Evolutionary conservation across 352 stramenopile genomes (phyloP).

Genomic region (Thalassiosira exigua): DNA sequence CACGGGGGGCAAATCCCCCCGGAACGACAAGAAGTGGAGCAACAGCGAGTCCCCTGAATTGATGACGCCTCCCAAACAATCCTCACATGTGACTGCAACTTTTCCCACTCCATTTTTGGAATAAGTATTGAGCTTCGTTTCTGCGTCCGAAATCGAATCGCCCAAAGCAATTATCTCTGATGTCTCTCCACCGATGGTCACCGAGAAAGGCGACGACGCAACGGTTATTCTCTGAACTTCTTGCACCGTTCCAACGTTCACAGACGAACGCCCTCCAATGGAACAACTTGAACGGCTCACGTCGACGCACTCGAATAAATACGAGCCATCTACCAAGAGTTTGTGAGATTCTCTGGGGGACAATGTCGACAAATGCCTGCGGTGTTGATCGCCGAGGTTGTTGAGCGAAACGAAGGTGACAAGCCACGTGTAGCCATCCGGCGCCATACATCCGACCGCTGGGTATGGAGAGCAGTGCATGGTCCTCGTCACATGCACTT

Average conservation of each 20-base stretch:
- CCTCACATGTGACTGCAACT: slow-evolving; percentile 59
- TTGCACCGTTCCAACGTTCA: slow-evolving; percentile 49
- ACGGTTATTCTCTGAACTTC: slow-evolving; percentile 59
- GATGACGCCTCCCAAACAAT: slow-evolving; percentile 63
- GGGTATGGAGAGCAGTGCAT: slow-evolving; percentile 68
- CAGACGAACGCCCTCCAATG: slow-evolving; percentile 49
- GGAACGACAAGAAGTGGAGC: slow-evolving; percentile 69
- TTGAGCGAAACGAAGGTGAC: slow-evolving; percentile 72
- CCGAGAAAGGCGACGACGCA: slow-evolving; percentile 59
- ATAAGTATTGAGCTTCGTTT: slow-evolving; percentile 55
- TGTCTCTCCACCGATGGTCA: slow-evolving; percentile 71
- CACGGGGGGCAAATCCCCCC: slow-evolving; percentile 75
- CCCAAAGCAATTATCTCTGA: slow-evolving; percentile 57
- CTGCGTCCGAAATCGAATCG: slow-evolving; percentile 37
- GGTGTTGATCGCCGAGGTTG: slow-evolving; percentile 65
- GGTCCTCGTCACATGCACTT: slow-evolving; percentile 85
- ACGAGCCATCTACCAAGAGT: slow-evolving; percentile 71
- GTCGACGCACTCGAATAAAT: slow-evolving; percentile 77
- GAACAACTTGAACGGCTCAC: slow-evolving; percentile 39
- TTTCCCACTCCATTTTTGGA: slow-evolving; percentile 60
- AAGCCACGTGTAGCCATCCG: slow-evolving; percentile 80
- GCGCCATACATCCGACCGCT: slow-evolving; percentile 62
- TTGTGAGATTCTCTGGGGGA: slow-evolving; percentile 65
- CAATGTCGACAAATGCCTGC: slow-evolving; percentile 47
- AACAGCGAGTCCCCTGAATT: slow-evolving; percentile 51